Evolutionary conservation across 2,329 filamentous ascomycete species (phyloP).

Genomic region (Karstenula rhodostoma): DNA sequence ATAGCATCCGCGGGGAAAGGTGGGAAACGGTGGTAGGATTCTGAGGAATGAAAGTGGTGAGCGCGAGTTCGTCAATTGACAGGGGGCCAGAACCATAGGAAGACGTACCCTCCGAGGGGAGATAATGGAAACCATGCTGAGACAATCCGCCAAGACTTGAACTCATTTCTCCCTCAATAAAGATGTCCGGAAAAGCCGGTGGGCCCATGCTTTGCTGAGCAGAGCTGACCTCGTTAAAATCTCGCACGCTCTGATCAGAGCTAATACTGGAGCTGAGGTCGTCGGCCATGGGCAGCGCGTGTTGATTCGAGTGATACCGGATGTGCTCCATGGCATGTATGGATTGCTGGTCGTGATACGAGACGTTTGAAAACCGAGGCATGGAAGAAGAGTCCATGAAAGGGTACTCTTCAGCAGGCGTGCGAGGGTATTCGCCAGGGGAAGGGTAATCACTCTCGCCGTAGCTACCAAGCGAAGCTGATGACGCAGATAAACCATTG

Average conservation of each 20-base stretch:
- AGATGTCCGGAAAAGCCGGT: conserved; percentile 49
- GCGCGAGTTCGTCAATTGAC: conserved; percentile 48
- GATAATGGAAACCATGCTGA: conserved; percentile 50
- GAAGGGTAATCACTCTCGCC: conserved; percentile 58
- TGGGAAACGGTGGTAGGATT: conserved; percentile 62
- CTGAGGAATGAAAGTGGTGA: conserved; percentile 53
- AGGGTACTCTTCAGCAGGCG: conserved; percentile 54
- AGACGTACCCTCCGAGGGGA: conserved; percentile 52
- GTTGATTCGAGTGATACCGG: conserved; percentile 45
- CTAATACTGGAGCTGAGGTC: conserved; percentile 56
- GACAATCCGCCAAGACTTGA: conserved; percentile 47
- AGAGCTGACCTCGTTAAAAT: conserved; percentile 52
- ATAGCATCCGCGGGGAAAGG: conserved; percentile 80
- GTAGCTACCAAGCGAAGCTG: conserved; percentile 56
- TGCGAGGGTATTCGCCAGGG: conserved; percentile 57
- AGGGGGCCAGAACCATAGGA: conserved; percentile 50
- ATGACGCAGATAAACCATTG: conserved; percentile 53
- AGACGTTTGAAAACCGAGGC: conserved; percentile 39
- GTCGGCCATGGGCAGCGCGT: conserved; percentile 48
- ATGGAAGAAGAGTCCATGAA: conserved; percentile 31
- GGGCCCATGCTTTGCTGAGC: conserved; percentile 45
- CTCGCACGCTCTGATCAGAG: conserved; percentile 55
- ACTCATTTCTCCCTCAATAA: conserved; percentile 49
- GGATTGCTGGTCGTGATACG: conserved; percentile 44
- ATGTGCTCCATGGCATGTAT: conserved; percentile 50